phyloP scores from a whole-genome alignment of 257 asterid species.

The Ajuga chamaepitys region DNA sequence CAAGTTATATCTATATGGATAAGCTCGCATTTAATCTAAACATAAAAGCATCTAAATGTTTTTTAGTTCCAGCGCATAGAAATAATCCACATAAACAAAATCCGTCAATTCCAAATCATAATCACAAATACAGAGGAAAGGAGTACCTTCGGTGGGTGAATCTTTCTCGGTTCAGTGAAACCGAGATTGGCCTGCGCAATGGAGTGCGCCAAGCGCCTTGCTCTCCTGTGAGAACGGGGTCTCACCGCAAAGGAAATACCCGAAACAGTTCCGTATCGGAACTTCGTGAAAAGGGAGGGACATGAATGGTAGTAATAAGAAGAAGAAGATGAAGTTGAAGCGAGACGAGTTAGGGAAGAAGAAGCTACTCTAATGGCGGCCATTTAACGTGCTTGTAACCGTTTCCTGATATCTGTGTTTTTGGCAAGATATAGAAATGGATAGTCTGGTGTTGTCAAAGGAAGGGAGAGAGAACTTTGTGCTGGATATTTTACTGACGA shows the following conservation, averaged over 20 bases:
- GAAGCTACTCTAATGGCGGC: constrained; percentile 43
- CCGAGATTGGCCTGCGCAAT: constrained; percentile 55
- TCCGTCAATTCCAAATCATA: background rate
- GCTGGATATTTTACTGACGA: no score
- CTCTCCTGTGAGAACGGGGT: constrained; percentile 16
- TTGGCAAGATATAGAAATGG: no score
- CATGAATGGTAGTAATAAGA: constrained; percentile 13
- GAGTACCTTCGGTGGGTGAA: constrained; percentile 38
- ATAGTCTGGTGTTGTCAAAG: no score
- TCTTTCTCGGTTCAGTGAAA: constrained; percentile 40
- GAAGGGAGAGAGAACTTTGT: no score
- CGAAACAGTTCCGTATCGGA: constrained; percentile 17
- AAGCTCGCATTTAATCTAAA: background rate
- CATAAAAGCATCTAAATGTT: background rate
- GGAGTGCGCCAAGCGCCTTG: constrained; percentile 47
- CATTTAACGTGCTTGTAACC: constrained; percentile 18
- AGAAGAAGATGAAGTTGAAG: constrained; percentile 27
- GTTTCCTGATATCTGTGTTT: constrained; percentile 20
- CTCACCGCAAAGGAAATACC: constrained; percentile 21
- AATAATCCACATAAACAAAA: background rate
- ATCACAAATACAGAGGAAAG: background rate
- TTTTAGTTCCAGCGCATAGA: background rate
- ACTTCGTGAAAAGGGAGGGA: constrained; percentile 34
- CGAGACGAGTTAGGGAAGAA: constrained; percentile 25
- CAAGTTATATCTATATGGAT: background rate